Percentiles rank a stretch among this genome's conserved stretches.
Evolutionary conservation across 768 basidiomycete species (phyloP).

Genomic region (Crassisporium funariophilum): DNA sequence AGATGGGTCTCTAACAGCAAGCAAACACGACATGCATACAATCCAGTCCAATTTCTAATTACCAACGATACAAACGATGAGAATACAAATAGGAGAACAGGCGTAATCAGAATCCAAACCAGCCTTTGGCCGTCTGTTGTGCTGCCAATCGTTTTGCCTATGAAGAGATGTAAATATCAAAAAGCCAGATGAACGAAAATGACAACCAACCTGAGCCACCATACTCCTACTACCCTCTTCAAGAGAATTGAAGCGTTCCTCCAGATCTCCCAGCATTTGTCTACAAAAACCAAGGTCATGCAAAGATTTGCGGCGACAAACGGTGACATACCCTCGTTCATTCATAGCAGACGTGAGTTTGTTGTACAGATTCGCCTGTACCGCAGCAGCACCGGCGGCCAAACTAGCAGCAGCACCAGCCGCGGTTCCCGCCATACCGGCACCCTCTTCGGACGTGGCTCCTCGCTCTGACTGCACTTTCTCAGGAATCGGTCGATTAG

Average conservation of each 20-base stretch:
- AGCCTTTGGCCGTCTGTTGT: conserved; percentile 63
- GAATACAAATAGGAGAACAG: background rate
- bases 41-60: too few species aligned
- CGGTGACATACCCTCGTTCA: conserved; percentile 57
- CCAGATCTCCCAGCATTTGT: conserved; percentile 62
- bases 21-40: too few species aligned
- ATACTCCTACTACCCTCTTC: conserved; percentile 68
- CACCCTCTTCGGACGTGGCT: conserved; percentile 10
- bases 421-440: conserved; percentile 17
- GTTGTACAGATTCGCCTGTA: conserved; percentile 45
- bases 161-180: conserved; percentile 1
- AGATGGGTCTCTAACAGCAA: too few species aligned
- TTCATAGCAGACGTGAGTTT: conserved; percentile 53
- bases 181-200: background rate
- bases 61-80: background rate
- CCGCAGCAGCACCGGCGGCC: conserved; percentile 35
- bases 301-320: background rate
- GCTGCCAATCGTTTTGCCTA: conserved; percentile 67
- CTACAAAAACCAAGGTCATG: conserved; percentile 31
- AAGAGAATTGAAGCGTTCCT: conserved; percentile 64
- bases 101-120: conserved; percentile 55
- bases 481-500: conserved; percentile 56
- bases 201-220: conserved; percentile 54
- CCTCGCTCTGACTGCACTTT: conserved; percentile 15
- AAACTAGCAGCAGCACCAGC: conserved; percentile 25